phyloP scores from a whole-genome alignment of 2,329 filamentous ascomycete species.

The Sclerotinia nivalis region DNA sequence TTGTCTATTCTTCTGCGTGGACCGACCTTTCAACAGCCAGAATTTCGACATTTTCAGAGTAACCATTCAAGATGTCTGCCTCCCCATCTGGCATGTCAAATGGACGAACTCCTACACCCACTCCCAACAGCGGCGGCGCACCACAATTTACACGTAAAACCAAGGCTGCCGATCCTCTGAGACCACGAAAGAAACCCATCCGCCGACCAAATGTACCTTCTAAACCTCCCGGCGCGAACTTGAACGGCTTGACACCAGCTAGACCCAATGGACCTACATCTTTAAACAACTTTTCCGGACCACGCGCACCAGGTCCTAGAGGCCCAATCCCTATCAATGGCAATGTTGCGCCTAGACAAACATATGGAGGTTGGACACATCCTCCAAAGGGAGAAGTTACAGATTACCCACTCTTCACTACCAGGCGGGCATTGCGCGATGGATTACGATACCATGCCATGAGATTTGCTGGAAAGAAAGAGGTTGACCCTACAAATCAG shows the following conservation, averaged over 20 bases:
- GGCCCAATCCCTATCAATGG: conserved; percentile 34
- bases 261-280: conserved; percentile 14
- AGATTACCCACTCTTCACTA: conserved; percentile 75
- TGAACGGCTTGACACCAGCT: conserved; percentile 28
- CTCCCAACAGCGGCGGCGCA: conserved; percentile 51
- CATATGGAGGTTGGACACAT: conserved; percentile 60
- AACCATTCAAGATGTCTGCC: conserved; percentile 43
- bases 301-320: conserved; percentile 24
- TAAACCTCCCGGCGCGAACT: conserved; percentile 27
- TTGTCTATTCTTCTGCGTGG: neutral
- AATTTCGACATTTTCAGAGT: neutral
- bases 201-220: conserved; percentile 42
- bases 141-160: conserved; percentile 50
- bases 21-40: neutral
- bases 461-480: conserved; percentile 63
- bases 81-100: conserved; percentile 49
- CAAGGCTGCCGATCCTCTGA: conserved; percentile 61
- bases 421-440: conserved; percentile 76
- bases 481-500: conserved; percentile 68
- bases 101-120: conserved; percentile 50
- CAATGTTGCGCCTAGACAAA: conserved; percentile 32
- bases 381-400: conserved; percentile 48
- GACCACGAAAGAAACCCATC: conserved; percentile 57
- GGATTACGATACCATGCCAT: conserved; percentile 86
- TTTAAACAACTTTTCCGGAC: conserved; percentile 24